phyloP scores from a whole-genome alignment of 208 protist genomes.

The Trypanosoma scelopori region DNA sequence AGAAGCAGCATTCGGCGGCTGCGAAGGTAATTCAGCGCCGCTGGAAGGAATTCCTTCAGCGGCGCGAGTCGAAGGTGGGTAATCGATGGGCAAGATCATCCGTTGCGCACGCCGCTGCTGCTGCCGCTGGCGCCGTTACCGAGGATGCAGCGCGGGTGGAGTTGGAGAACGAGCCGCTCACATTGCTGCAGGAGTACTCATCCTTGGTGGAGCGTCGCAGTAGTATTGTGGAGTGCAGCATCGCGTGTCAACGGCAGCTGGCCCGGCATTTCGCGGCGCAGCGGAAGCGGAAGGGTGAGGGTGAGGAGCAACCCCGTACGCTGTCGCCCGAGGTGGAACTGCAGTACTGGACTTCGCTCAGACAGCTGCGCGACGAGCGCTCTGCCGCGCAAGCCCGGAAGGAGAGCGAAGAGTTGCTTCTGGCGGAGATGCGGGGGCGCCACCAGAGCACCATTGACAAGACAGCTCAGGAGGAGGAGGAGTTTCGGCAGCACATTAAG shows the following conservation, averaged over 20 bases:
- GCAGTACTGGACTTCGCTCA: constrained; percentile 75
- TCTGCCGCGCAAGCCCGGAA: constrained; percentile 32
- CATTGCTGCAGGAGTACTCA: constrained; percentile 62
- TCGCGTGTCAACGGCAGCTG: constrained; percentile 65
- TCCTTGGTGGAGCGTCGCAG: constrained; percentile 58
- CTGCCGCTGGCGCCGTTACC: constrained; percentile 2
- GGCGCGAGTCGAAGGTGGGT: constrained; percentile 26
- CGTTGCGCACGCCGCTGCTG: constrained; percentile 8
- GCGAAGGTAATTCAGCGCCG: constrained; percentile 69
- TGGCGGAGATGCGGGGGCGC: constrained; percentile 45
- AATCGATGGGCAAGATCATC: neutral
- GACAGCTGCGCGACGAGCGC: constrained; percentile 65
- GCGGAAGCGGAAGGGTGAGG: constrained; percentile 46
- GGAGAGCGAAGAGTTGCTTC: constrained; percentile 40
- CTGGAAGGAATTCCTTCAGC: constrained; percentile 50
- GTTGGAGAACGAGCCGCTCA: constrained; percentile 34
- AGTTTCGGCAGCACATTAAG: constrained; percentile 74
- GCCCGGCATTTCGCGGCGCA: constrained; percentile 78
- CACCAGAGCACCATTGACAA: constrained; percentile 70
- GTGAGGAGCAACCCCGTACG: constrained; percentile 43
- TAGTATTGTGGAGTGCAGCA: constrained; percentile 57
- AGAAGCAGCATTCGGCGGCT: constrained; percentile 45
- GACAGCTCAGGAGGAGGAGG: constrained; percentile 57
- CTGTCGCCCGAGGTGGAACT: constrained; percentile 67
- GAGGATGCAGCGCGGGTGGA: constrained; percentile 12